phyloP scores from a whole-genome alignment of 495 filamentous ascomycete genomes.

The Aspergillus cristatus region DNA sequence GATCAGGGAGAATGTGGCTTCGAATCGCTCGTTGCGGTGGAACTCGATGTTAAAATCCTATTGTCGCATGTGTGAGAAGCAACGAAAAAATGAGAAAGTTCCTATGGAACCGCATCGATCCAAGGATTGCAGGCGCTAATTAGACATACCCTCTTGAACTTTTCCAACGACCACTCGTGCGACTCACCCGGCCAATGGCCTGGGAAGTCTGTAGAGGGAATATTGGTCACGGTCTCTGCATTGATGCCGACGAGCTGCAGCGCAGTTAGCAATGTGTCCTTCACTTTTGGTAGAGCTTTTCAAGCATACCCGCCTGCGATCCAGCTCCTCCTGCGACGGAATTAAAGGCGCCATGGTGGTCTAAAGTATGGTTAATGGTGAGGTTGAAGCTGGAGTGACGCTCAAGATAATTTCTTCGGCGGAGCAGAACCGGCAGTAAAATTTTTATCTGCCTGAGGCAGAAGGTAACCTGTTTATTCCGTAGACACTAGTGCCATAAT shows the following conservation, averaged over 20 bases:
- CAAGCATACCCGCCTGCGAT: conserved; percentile 38
- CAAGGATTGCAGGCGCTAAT: too few species aligned
- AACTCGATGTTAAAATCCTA: conserved; percentile 67
- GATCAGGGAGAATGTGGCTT: conserved; percentile 81
- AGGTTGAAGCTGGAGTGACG: not conserved
- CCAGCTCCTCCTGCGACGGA: conserved; percentile 39
- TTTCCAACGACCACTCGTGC: conserved; percentile 72
- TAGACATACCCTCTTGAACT: conserved; percentile 57
- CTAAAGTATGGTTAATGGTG: conserved; percentile 4
- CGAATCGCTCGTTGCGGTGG: conserved; percentile 65
- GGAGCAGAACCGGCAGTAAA: conserved; percentile 28
- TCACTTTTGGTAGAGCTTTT: too few species aligned
- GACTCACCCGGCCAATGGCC: conserved; percentile 86
- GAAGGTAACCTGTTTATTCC: conserved; percentile 10
- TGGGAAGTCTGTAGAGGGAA: conserved; percentile 82
- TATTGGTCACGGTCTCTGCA: conserved; percentile 78
- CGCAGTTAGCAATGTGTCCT: conserved; percentile 12
- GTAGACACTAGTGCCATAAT: not conserved
- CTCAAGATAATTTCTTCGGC: conserved; percentile 23
- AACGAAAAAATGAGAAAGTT: not conserved
- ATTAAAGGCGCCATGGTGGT: conserved; percentile 39
- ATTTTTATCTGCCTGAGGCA: conserved; percentile 28
- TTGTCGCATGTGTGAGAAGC: conserved; percentile 7
- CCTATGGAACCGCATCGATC: too few species aligned
- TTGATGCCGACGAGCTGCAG: conserved; percentile 74